These are phyloP conservation scores for Phytophthora cryptogea DNA, from an alignment of 352 stramenopile species.

Conservation along the genomic window DNA sequence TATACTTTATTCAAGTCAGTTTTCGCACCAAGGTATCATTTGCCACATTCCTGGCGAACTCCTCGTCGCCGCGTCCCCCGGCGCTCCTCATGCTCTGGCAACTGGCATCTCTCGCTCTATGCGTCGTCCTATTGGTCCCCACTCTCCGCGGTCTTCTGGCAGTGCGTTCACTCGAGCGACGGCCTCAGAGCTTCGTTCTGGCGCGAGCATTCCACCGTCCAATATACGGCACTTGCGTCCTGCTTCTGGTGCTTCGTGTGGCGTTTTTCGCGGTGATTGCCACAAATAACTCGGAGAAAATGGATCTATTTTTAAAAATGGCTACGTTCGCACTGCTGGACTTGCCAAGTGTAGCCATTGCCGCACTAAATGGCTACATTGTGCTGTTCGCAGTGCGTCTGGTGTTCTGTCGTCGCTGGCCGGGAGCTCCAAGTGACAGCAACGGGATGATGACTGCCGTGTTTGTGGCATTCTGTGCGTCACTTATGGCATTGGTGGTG, in stretches of 20 bases:
- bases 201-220: conserved; percentile 35
- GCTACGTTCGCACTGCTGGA: conserved; percentile 42
- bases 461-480: conserved; percentile 24
- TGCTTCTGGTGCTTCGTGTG: conserved; percentile 30
- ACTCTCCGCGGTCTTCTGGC: conserved; percentile 16
- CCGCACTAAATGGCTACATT: conserved; percentile 37
- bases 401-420: conserved; percentile 29
- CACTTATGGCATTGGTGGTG: conserved; percentile 19
- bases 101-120: conserved; percentile 20
- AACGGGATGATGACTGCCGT: conserved; percentile 8
- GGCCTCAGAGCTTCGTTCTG: conserved; percentile 23
- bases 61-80: conserved; percentile 5
- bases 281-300: neutral
- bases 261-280: conserved; percentile 24
- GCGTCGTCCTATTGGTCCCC: conserved; percentile 13
- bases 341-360: conserved; percentile 33
- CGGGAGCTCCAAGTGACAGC: neutral
- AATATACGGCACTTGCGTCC: conserved; percentile 25
- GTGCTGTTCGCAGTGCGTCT: conserved; percentile 37
- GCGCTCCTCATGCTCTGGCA: conserved; percentile 26
- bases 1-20: conserved; percentile 19
- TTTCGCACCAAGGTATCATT: neutral
- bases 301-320: conserved; percentile 6
- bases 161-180: conserved; percentile 19
- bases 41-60: conserved; percentile 7